Evolutionary conservation across 441 rosid species (phyloP).

Genomic region (Gossypium davidsonii): DNA sequence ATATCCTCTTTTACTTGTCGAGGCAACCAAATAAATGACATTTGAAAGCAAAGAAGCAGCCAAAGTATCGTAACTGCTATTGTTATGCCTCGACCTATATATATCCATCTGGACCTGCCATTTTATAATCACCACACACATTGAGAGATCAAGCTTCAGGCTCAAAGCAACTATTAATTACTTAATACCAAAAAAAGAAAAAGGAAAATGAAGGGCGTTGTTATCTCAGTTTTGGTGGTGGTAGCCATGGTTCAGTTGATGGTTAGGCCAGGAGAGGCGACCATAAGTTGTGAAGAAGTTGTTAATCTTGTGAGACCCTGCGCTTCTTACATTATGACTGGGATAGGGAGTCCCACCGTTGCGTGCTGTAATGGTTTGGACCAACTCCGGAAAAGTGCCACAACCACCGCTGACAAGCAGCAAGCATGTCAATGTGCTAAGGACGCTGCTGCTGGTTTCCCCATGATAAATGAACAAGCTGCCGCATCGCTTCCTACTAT

Average conservation of each 20-base stretch:
- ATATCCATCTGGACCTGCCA: background rate
- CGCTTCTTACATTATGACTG: background rate
- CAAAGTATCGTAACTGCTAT: background rate
- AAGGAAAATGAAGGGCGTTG: slow-evolving; percentile 9
- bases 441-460: background rate
- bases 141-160: too few relatives aligned
- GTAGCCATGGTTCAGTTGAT: slow-evolving; percentile 14
- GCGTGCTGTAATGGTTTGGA: background rate
- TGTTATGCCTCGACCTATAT: background rate
- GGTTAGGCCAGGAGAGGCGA: slow-evolving; percentile 17
- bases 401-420: background rate
- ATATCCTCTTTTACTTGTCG: background rate
- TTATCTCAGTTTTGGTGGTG: slow-evolving; percentile 5
- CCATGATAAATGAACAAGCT: background rate
- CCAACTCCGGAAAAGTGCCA: background rate
- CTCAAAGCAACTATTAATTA: too few relatives aligned
- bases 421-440: background rate
- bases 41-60: background rate
- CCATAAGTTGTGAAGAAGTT: slow-evolving; percentile 12
- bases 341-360: background rate
- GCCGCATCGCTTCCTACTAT: background rate
- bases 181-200: too few relatives aligned
- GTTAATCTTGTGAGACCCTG: background rate
- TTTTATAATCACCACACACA: background rate
- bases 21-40: background rate